Conservation (phyloP, 169 alveolate genomes). For the Eimeria necatrix region DNA sequence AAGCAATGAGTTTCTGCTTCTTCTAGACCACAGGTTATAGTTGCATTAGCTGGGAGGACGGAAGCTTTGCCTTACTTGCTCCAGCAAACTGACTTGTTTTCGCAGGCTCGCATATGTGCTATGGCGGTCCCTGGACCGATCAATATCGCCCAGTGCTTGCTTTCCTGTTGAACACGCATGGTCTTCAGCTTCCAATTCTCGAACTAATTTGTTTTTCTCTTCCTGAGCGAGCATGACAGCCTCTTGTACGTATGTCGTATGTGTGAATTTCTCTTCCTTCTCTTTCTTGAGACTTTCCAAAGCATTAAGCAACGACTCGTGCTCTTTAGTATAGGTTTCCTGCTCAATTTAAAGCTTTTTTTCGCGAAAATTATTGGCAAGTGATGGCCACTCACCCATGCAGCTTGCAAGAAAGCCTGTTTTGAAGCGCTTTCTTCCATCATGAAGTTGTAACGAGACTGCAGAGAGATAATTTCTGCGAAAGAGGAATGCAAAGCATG, state of each 20-base stretch:
- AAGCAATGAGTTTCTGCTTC: not conserved
- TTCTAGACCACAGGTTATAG: not conserved
- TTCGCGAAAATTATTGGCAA: not conserved
- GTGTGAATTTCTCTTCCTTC: not conserved
- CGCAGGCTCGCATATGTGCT: not conserved
- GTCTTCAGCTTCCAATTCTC: not conserved
- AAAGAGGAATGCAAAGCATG: not conserved
- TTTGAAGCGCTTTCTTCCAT: not conserved
- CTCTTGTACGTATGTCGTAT: slow-evolving; percentile 3
- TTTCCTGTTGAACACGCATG: not conserved
- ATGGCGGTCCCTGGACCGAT: not conserved
- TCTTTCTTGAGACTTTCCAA: not conserved
- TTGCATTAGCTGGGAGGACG: not conserved
- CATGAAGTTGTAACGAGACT: not conserved
- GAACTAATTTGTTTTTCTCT: not conserved
- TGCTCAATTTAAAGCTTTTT: not conserved
- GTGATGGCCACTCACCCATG: not conserved
- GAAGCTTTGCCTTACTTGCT: not conserved
- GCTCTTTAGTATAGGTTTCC: not conserved
- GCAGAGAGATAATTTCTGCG: not conserved
- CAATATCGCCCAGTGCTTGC: not conserved
- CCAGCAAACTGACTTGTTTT: not conserved
- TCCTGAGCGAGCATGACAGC: not conserved
- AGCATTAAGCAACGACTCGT: not conserved
- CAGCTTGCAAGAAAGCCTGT: slow-evolving; percentile 13